Evolutionary conservation across 805 yeast species (phyloP).

Genomic region (Kazachstania africana): DNA sequence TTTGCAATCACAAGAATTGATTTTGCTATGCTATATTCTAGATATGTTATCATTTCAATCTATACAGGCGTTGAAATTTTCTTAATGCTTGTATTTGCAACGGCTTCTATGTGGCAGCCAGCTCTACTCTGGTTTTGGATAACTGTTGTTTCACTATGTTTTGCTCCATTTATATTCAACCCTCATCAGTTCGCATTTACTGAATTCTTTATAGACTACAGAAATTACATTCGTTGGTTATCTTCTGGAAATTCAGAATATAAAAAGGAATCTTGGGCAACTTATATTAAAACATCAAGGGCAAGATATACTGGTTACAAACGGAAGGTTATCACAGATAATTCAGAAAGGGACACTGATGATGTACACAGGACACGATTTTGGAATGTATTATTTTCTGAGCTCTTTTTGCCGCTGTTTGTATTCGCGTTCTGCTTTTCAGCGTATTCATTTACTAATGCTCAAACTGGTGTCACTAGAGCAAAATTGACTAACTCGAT

Average conservation of each 20-base stretch:
- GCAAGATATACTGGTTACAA: constrained; percentile 89
- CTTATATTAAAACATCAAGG: constrained; percentile 61
- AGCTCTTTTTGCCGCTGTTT: constrained; percentile 59
- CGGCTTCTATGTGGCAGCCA: constrained; percentile 72
- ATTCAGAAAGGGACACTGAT: constrained; percentile 50
- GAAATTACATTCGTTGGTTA: constrained; percentile 59
- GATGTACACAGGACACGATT: constrained; percentile 69
- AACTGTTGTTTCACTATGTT: constrained; percentile 49
- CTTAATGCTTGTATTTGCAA: constrained; percentile 62
- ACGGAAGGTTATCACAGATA: constrained; percentile 53
- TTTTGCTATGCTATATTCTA: constrained; percentile 60
- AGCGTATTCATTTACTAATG: constrained; percentile 71
- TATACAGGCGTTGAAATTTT: constrained; percentile 65
- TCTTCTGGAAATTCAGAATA: constrained; percentile 63
- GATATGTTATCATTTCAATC: constrained; percentile 66
- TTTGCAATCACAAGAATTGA: constrained; percentile 77
- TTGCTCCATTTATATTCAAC: constrained; percentile 65
- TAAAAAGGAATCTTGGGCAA: constrained; percentile 71
- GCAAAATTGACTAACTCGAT: constrained; percentile 46
- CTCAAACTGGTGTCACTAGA: constrained; percentile 68
- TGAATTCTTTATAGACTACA: constrained; percentile 63
- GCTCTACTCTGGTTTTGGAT: constrained; percentile 67
- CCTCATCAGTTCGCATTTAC: constrained; percentile 65
- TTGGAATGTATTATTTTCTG: constrained; percentile 67
- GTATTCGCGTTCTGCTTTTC: constrained; percentile 57